A percentile compares a stretch with the other conserved stretches of the same genome.
Evolutionary conservation across 2,329 filamentous ascomycete species (phyloP).

Genomic region (Graphiopsis chlorocephala): DNA sequence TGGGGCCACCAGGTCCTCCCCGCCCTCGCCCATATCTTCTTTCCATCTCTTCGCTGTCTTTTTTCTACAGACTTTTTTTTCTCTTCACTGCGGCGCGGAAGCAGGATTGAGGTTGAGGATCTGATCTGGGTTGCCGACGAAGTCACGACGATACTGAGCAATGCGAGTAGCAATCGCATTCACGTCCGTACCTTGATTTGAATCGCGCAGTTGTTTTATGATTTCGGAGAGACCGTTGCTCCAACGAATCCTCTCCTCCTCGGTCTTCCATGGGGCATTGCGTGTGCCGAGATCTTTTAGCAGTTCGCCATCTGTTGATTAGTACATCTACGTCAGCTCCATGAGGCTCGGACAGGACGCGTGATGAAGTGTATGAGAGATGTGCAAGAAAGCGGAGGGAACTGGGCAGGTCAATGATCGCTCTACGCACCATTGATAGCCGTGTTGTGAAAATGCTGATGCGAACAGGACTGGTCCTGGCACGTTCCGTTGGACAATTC

Average conservation of each 20-base stretch:
- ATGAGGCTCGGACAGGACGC: neutral
- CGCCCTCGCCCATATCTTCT: neutral
- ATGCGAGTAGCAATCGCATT: constrained; percentile 65
- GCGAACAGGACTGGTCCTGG: constrained; percentile 69
- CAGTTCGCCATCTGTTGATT: constrained; percentile 34
- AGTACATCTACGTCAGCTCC: constrained; percentile 30
- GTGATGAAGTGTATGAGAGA: neutral
- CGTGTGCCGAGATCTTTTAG: constrained; percentile 30
- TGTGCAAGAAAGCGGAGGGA: neutral
- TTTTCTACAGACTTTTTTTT: neutral
- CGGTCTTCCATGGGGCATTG: constrained; percentile 24
- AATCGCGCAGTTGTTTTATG: constrained; percentile 58
- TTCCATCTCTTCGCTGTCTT: neutral
- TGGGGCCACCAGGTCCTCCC: neutral
- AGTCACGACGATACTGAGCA: constrained; percentile 63
- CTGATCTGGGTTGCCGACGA: constrained; percentile 63
- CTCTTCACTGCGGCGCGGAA: neutral
- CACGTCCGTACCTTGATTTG: constrained; percentile 61
- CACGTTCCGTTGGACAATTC: constrained; percentile 71
- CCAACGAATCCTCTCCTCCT: constrained; percentile 43
- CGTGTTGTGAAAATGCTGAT: constrained; percentile 77
- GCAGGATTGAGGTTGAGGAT: constrained; percentile 44
- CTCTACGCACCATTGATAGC: constrained; percentile 68
- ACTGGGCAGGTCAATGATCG: neutral
- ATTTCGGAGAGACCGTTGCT: constrained; percentile 61